Conservation (phyloP, 306 rosid genomes). For the Cotoneaster glaucophyllus region DNA sequence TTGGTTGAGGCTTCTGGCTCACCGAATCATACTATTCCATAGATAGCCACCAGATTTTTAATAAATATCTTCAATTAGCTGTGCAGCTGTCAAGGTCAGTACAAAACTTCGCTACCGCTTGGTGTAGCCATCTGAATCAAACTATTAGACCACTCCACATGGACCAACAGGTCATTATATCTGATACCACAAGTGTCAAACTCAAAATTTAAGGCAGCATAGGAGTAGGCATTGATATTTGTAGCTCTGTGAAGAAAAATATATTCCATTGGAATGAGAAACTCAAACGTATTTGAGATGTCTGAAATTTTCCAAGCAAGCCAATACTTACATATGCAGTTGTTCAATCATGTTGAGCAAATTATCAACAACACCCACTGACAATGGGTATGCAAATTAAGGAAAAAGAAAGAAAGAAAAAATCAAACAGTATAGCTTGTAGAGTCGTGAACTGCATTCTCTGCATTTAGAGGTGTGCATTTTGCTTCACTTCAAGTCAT, state of each 20-base stretch:
- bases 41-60: slow-evolving; percentile 13
- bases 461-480: not conserved
- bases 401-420: not conserved
- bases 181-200: slow-evolving; percentile 15
- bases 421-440: not conserved
- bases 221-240: slow-evolving; percentile 27
- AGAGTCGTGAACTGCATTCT: not conserved
- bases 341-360: not conserved
- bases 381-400: not conserved
- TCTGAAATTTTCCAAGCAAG: not conserved
- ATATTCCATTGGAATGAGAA: slow-evolving; percentile 11
- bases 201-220: slow-evolving; percentile 14
- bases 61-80: slow-evolving; percentile 57
- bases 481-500: not conserved
- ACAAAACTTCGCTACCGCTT: slow-evolving; percentile 53
- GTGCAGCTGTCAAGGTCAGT: slow-evolving; percentile 49
- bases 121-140: slow-evolving; percentile 70
- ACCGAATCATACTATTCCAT: slow-evolving; percentile 37
- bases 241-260: slow-evolving; percentile 23
- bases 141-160: slow-evolving; percentile 19
- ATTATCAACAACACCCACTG: not conserved
- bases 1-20: slow-evolving; percentile 94
- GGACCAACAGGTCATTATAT: slow-evolving; percentile 19
- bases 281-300: not conserved
- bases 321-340: not conserved